phyloP scores from a whole-genome alignment of 2,329 filamentous ascomycete genomes.

The Raffaelea albimanens region DNA sequence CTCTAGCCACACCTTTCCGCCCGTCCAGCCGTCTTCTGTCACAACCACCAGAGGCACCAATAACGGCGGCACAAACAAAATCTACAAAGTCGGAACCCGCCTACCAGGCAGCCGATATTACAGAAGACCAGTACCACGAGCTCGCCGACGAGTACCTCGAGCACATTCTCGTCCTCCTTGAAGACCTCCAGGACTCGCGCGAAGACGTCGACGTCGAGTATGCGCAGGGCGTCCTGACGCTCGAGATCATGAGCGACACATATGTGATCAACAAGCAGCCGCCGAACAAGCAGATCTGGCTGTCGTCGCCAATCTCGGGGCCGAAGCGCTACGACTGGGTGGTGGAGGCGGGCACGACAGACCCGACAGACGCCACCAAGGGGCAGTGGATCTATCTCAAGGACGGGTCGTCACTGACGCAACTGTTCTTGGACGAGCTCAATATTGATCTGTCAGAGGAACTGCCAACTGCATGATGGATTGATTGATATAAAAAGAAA shows the following conservation, averaged over 20 bases:
- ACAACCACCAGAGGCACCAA: background rate
- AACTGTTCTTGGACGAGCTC: constrained; percentile 67
- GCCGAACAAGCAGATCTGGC: constrained; percentile 95
- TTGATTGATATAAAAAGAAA: too few relatives aligned
- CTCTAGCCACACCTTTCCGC: too few relatives aligned
- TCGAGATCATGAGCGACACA: constrained; percentile 44
- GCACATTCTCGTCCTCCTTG: constrained; percentile 46
- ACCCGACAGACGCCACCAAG: constrained; percentile 52
- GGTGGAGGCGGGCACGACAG: constrained; percentile 23
- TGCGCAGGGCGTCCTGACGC: constrained; percentile 28
- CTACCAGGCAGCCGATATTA: constrained; percentile 31
- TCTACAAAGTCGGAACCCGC: constrained; percentile 14
- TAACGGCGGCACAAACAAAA: constrained; percentile 30
- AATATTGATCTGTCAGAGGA: constrained; percentile 45
- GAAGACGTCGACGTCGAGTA: constrained; percentile 84
- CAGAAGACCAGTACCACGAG: constrained; percentile 64
- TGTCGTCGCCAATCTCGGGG: constrained; percentile 81
- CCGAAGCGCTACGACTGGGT: constrained; percentile 95
- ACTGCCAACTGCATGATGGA: too few relatives aligned
- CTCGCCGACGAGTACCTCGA: constrained; percentile 68
- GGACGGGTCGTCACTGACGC: constrained; percentile 67
- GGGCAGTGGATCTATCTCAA: constrained; percentile 84
- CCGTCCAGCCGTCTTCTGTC: too few relatives aligned
- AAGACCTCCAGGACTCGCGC: constrained; percentile 62
- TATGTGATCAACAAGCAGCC: constrained; percentile 99